Evolutionary conservation across 495 filamentous ascomycete species (phyloP), one percentile per base, ranked within the genome.

Genomic region (Tetracladium setigerum): DNA sequence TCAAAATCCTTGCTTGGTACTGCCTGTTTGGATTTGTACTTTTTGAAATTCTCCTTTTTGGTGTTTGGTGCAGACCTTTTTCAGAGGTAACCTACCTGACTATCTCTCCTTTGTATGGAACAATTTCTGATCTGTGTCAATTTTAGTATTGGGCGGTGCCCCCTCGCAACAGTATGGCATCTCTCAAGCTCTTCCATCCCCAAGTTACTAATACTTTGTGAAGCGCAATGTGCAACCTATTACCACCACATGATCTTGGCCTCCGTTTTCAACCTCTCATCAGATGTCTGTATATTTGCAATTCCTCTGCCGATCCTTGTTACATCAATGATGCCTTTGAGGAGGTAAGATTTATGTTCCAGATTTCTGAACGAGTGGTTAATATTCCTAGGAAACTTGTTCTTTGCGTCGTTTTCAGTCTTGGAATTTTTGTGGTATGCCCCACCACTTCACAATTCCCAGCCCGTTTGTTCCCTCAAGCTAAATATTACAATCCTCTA

Each of bases 201-300:
- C 10, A 27, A 13, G 46, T 18, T 30, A 50, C 60, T 67, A 17
- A 65, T 32, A 67, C 19, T 63, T 67, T 44, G 60, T 67, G 40
- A 27, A 57, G 52, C 62, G 24, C 71, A 78, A 65, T 78, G 76
- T 48, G 68, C 65, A 8, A 66, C 67, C 9, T 76, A 71, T 42
- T 67, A 73, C 35, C 61, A 74, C 54, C 77, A 76, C 55, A 67
- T 69, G 48, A 74, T 78, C 52, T 56, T 73, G 7, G 65, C 77
- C 53, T 68, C 47, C 4, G 44, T 50, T 37, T 60, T 67, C 53
- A 62, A 67, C 50, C 51, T 67, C 48, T 57, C 50, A 22, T 59
- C 57, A 14, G 65, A 67, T 38, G 13, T 63, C 6, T 11, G 47
- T 35, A 62, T 67, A 49, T 53, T 67, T 11, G 30, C 41, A 48